Base-by-base conservation (phyloP, 495 filamentous ascomycete genomes). In the Bacidia gigantensis region DNA sequence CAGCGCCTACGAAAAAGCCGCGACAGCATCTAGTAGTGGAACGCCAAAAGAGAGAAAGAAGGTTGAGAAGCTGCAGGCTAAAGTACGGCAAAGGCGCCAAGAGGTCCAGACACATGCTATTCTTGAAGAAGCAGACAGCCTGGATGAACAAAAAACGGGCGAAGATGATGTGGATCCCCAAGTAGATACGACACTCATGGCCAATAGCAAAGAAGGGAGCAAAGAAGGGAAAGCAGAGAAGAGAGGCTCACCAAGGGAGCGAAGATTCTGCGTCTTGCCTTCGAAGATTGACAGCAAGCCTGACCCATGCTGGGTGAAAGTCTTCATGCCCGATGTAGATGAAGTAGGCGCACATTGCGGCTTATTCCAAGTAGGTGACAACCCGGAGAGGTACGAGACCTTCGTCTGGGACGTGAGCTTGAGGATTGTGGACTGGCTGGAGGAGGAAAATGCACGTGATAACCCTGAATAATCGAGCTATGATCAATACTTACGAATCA, bases 321-420 rank as follows among this genome's bases (percentile, higher is more conserved):
- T 95, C 0, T 81, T 76, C 60, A 90, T 95, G 83, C 74, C 80
- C 26, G 79, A 80, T 32, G 81, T 90, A 45, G 87, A 94, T 60
- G 85, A 94, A 60, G 85, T 95, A 2, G 79, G 75, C 7, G 89
- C 89, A 2, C 89, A 95, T 63, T 88, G 84, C 49, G 81, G 85
- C 2, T 67, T 95, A 51, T 95, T 95, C 63, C 78, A 87, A 39
- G 68, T 77, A 0, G 75, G 57, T 20, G 69, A 73, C 21, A 25
- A 50, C 47, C 41, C 41, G 20, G 61, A 67, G 52, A 66, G 86
- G 39, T 93, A 95, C 62, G 84, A 90, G 60, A 63, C 65, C 56
- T 67, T 94, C 11, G 82, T 93, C 35, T 82, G 79, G 1, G 86
- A 90, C 65, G 82, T 87, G 0, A 82, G 77, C 12, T 69, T 69